Conservation (phyloP, 805 yeast species). For the Kazachstania taianensis region DNA sequence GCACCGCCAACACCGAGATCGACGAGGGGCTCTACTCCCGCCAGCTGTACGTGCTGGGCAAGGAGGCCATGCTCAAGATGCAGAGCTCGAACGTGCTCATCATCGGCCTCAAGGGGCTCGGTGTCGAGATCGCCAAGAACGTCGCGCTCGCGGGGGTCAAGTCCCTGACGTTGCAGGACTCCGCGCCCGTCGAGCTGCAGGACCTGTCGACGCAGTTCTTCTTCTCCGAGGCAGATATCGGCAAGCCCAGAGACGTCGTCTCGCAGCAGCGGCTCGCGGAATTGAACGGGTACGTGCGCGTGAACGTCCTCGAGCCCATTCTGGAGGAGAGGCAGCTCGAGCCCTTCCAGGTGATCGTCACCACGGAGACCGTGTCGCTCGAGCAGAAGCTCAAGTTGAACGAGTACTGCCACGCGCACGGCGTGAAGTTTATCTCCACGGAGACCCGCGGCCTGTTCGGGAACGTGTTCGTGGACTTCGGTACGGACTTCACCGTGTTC, state of each 20-base stretch:
- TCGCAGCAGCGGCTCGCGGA: constrained; percentile 64
- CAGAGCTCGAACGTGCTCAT: constrained; percentile 86
- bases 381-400: constrained; percentile 71
- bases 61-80: constrained; percentile 97
- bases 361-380: constrained; percentile 58
- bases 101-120: constrained; percentile 85
- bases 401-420: constrained; percentile 58
- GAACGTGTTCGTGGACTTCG: constrained; percentile 81
- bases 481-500: constrained; percentile 63
- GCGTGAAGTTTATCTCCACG: constrained; percentile 71
- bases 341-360: constrained; percentile 68
- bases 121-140: constrained; percentile 93
- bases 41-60: constrained; percentile 91
- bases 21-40: constrained; percentile 95
- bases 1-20: constrained; percentile 38
- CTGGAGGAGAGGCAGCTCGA: constrained; percentile 39
- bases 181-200: constrained; percentile 48
- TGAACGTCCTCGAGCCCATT: constrained; percentile 50
- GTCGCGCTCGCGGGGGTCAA: constrained; percentile 96
- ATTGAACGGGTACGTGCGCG: constrained; percentile 84
- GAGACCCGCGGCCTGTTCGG: constrained; percentile 87
- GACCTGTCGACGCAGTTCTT: constrained; percentile 91
- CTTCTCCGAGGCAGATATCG: constrained; percentile 59
- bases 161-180: constrained; percentile 78
- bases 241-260: constrained; percentile 64